Evolutionary conservation across 129 eudicot genomes (phyloP).

Genomic region (Ambrosia trifida): DNA sequence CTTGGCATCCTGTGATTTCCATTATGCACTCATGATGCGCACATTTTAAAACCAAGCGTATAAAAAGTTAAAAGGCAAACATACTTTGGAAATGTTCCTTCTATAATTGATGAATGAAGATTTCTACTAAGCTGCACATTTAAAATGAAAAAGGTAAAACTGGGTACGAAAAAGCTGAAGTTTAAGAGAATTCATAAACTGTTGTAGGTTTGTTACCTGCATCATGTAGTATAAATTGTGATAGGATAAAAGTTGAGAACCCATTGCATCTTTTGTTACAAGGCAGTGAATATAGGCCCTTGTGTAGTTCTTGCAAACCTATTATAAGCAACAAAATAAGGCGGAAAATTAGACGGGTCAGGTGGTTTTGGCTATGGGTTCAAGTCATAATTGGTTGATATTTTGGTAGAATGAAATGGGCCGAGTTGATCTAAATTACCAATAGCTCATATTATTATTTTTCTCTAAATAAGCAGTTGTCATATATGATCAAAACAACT

Average conservation of each 20-base stretch:
- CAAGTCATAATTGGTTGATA: not conserved
- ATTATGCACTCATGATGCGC: no score
- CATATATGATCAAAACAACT: not conserved
- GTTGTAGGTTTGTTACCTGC: slow-evolving; percentile 47
- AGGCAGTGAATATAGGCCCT: slow-evolving; percentile 96
- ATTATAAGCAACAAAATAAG: slow-evolving; percentile 20
- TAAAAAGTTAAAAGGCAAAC: slow-evolving; percentile 25
- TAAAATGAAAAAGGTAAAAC: slow-evolving; percentile 18
- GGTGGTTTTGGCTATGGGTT: not conserved
- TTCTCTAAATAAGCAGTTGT: not conserved
- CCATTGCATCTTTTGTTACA: slow-evolving; percentile 99
- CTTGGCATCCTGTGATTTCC: no score
- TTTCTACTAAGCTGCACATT: slow-evolving; percentile 87
- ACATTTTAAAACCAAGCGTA: not conserved
- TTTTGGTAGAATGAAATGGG: not conserved
- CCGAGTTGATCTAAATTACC: not conserved
- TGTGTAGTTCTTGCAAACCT: slow-evolving; percentile 90
- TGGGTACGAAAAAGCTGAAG: slow-evolving; percentile 1
- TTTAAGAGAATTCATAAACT: not conserved
- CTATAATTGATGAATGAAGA: slow-evolving; percentile 86
- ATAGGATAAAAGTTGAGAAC: slow-evolving; percentile 95
- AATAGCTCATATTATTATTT: not conserved
- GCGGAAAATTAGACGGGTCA: not conserved
- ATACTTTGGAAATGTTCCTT: slow-evolving; percentile 86
- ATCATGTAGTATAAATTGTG: slow-evolving; percentile 87